These are phyloP conservation scores for Candida sanyiensis DNA, from an alignment of 805 yeast species.

Conservation along the genomic window DNA sequence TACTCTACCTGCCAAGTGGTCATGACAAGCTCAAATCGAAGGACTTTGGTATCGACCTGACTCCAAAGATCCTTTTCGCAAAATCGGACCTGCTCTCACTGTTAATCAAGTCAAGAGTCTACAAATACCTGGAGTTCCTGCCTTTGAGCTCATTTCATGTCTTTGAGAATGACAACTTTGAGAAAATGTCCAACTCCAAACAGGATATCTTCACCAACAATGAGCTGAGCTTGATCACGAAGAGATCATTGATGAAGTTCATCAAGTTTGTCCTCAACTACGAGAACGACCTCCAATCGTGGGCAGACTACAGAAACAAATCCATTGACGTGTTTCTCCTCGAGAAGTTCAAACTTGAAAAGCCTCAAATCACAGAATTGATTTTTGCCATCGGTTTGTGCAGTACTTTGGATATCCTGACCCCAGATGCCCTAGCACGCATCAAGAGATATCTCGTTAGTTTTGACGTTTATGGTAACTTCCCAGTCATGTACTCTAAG, in stretches of 20 bases:
- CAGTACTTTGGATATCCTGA: slow-evolving; percentile 49
- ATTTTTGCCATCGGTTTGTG: slow-evolving; percentile 83
- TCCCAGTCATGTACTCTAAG: slow-evolving; percentile 87
- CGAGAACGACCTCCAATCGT: slow-evolving; percentile 50
- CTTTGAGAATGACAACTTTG: slow-evolving; percentile 88
- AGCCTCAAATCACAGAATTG: slow-evolving; percentile 75
- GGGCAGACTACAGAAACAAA: slow-evolving; percentile 49
- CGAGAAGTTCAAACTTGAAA: slow-evolving; percentile 62
- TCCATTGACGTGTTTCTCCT: slow-evolving; percentile 56
- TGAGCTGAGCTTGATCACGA: slow-evolving; percentile 63
- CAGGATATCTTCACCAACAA: slow-evolving; percentile 93
- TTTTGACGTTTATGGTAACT: slow-evolving; percentile 87
- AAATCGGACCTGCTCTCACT: slow-evolving; percentile 79
- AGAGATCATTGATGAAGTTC: slow-evolving; percentile 85
- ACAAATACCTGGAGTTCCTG: slow-evolving; percentile 88
- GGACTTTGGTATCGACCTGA: slow-evolving; percentile 82
- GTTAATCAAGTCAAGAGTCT: slow-evolving; percentile 78
- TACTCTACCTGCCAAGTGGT: slow-evolving; percentile 69
- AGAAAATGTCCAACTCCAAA: slow-evolving; percentile 77
- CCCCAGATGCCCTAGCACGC: slow-evolving; percentile 72
- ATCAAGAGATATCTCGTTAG: slow-evolving; percentile 80
- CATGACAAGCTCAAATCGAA: slow-evolving; percentile 39
- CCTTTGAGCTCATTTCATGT: slow-evolving; percentile 85
- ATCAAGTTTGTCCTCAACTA: slow-evolving; percentile 79
- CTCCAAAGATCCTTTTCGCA: slow-evolving; percentile 85